Evolutionary conservation across 257 asterid genomes (phyloP).

Genomic region (Coffea canephora): DNA sequence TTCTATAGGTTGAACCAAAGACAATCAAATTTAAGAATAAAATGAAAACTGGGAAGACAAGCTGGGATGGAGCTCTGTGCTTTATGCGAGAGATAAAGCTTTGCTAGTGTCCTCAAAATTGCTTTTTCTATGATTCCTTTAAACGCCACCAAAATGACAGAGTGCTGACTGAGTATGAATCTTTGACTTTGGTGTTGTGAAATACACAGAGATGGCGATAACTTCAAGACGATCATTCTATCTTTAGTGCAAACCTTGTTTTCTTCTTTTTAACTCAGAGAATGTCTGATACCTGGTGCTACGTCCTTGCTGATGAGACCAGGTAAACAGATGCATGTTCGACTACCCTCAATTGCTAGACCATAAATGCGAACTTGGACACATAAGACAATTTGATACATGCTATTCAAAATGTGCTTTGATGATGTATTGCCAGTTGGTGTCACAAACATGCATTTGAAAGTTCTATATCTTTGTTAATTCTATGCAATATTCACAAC

Average conservation of each 20-base stretch:
- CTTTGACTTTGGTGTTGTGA: background rate
- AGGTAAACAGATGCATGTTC: background rate
- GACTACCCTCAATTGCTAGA: background rate
- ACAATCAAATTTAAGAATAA: background rate
- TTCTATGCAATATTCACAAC: background rate
- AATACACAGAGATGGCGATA: background rate
- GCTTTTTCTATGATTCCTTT: background rate
- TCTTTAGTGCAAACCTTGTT: background rate
- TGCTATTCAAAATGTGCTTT: background rate
- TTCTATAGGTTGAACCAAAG: background rate
- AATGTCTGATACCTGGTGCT: background rate
- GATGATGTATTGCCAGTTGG: background rate
- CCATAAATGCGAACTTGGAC: background rate
- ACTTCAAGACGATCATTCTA: background rate
- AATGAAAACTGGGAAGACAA: background rate
- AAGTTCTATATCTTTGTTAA: background rate
- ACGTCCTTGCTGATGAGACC: background rate
- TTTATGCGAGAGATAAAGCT: background rate
- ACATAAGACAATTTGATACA: background rate
- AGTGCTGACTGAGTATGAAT: background rate
- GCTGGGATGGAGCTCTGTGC: background rate
- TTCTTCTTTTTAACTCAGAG: background rate
- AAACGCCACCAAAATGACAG: background rate
- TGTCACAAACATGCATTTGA: background rate
- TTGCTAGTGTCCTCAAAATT: background rate